phyloP scores from a whole-genome alignment of 1,139 yeast genomes.

The Hansenula anomala region DNA sequence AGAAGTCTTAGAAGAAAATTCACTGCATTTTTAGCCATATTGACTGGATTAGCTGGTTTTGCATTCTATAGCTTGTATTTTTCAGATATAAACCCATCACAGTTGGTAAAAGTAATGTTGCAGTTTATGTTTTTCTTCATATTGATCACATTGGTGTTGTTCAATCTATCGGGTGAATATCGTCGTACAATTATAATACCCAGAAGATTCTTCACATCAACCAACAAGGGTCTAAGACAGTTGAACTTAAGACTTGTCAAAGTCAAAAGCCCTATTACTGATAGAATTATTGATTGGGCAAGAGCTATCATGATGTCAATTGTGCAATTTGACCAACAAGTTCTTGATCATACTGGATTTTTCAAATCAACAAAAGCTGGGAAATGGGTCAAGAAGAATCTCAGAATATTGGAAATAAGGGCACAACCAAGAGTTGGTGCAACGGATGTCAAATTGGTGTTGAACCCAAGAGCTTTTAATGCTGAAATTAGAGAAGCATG shows the following conservation, averaged over 20 bases:
- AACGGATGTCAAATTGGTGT: slow-evolving; percentile 56
- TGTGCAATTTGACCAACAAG: slow-evolving; percentile 20
- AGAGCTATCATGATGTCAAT: slow-evolving; percentile 25
- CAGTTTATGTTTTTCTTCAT: slow-evolving; percentile 67
- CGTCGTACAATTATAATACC: slow-evolving; percentile 80
- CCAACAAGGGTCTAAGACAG: slow-evolving; percentile 85
- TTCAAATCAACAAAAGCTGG: slow-evolving; percentile 28
- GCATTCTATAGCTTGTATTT: slow-evolving; percentile 30
- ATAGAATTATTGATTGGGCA: slow-evolving; percentile 40
- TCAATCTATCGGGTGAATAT: slow-evolving; percentile 87
- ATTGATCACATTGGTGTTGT: slow-evolving; percentile 64
- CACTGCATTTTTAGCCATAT: slow-evolving; percentile 57
- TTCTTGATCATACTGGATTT: slow-evolving; percentile 35
- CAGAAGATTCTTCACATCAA: slow-evolving; percentile 66
- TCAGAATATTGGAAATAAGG: slow-evolving; percentile 28
- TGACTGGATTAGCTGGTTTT: slow-evolving; percentile 34
- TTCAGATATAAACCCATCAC: slow-evolving; percentile 13
- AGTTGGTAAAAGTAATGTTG: slow-evolving; percentile 36
- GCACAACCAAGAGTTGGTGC: slow-evolving; percentile 43
- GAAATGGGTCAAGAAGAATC: slow-evolving; percentile 31
- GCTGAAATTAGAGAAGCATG: slow-evolving; percentile 88
- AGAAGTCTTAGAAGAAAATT: slow-evolving; percentile 68
- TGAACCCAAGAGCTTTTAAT: slow-evolving; percentile 77
- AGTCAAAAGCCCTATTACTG: slow-evolving; percentile 56
- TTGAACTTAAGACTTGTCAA: slow-evolving; percentile 75